Evolutionary conservation across 768 basidiomycete species (phyloP), one percentile per base, ranked within the genome.

Genomic region (Cystobasidium tubakii): DNA sequence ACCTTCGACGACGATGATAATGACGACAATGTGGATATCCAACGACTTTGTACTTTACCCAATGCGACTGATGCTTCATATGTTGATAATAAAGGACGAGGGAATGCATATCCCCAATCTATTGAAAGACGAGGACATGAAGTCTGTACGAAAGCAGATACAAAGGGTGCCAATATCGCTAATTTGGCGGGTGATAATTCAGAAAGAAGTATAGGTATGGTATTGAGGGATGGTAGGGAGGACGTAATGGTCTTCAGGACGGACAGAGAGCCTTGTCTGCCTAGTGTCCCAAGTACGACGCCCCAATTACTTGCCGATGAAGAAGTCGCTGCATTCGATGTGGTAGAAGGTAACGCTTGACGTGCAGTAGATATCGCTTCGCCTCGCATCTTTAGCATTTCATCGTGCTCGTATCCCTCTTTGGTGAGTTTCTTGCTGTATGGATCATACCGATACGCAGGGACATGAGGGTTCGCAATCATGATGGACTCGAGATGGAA

Each of bases 401-500:
- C 89, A 10, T 83, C 81, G 78, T 98, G 92, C 77, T 92, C 86
- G 77, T 98, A 99, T 1, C 87, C 85, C 80, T 99, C 96, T 73
- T 92, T 84, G 0, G 96, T 97, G 64, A 99, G 85, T 79, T 93
- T 96, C 82, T 99, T 99, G 25, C 92, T 91, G 81, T 98, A 99
- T 1, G 96, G 96, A 79, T 98, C 96, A 82, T 98, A 99, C 25
- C 96, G 87, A 83, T 96, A 99, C 0, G 96, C 94, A 13, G 96
- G 93, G 19, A 46, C 66, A 25, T 29, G 23, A 0, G 96, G 96
- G 81, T 99, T 99, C n/a, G 93, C 92, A 74, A 99, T 96, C 96
- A 99, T 99, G 80, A 97, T 93, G 17, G 92, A 90, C 82, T 99
- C 96, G 21, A 98, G 86, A 80, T 98, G 96, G 84, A 99, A 99